Base-by-base conservation (phyloP, 2,329 filamentous ascomycete species). In the Thelonectria blattea region DNA sequence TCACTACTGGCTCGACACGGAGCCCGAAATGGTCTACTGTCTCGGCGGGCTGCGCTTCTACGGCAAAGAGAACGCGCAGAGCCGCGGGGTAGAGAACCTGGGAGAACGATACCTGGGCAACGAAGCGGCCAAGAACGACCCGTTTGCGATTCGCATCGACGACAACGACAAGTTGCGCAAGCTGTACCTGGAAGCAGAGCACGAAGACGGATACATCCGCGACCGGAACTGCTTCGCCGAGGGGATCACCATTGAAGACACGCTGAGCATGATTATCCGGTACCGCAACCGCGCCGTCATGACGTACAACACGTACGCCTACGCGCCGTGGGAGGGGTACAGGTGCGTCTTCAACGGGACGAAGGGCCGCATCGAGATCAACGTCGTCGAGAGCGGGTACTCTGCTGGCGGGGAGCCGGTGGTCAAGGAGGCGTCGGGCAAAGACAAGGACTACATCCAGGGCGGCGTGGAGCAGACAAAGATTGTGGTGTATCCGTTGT, bases 171-270 rank as follows among this genome's bases (percentile, higher is more conserved):
- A 83, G 53, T 73, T 88, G 39, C 86, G 83, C 74, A 80, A 78
- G 18, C 77, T 88, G 74, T 88, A 88, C 63, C 78, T 86, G 0
- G 83, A 87, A 24, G 85, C 86, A 0, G 86, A 88, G 76, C 81
- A 88, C 60, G 86, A 88, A 66, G 86, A 88, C 63, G 80, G 79
- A 1, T 88, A 88, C 60, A 80, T 84, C 57, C 81, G 86, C 1
- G 86, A 88, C 65, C 84, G 87, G 68, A 86, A 81, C 65, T 85
- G 87, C 3, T 88, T 88, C 52, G 79, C 83, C 0, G 85, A 88
- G 61, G 86, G 85, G 0, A 86, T 88, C 55, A 86, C 79, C 59
- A 88, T 88, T 61, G 85, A 88, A 71, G 86, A 88, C 66, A 88
- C 85, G 2, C 84, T 88, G 77, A 84, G 79, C 37, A 75, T 88